Evolutionary conservation across 2,329 filamentous ascomycete genomes (phyloP).

Genomic region (Thelonectria blattea): DNA sequence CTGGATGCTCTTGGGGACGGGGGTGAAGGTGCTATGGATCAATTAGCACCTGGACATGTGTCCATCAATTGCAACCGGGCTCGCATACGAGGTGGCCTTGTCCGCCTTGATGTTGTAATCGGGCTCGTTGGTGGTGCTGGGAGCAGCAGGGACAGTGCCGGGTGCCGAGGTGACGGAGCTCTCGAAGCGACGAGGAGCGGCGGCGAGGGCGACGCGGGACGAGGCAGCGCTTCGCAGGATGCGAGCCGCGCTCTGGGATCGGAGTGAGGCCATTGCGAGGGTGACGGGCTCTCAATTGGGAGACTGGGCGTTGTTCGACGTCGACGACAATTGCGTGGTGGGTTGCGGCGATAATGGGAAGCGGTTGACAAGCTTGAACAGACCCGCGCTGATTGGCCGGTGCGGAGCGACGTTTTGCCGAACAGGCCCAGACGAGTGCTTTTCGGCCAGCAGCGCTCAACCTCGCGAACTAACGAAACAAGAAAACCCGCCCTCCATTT

Average conservation of each 20-base stretch:
- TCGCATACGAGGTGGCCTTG: conserved; percentile 82
- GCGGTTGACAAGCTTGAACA: conserved; percentile 38
- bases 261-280: conserved; percentile 69
- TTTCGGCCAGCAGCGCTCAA: conserved; percentile 48
- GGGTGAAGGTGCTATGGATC: conserved; percentile 77
- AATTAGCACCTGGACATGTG: conserved; percentile 27
- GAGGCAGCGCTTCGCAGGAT: conserved; percentile 56
- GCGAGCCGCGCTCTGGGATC: conserved; percentile 59
- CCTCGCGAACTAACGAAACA: conserved; percentile 36
- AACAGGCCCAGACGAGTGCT: conserved; percentile 50
- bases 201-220: conserved; percentile 46
- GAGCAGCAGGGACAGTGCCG: conserved; percentile 46
- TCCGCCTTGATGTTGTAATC: conserved; percentile 84
- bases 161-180: conserved; percentile 55
- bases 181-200: conserved; percentile 60
- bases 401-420: conserved; percentile 52
- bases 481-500: conserved; percentile 36
- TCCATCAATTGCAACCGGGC: conserved; percentile 1
- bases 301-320: conserved; percentile 28
- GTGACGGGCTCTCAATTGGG: conserved; percentile 36
- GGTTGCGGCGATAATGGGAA: conserved; percentile 39
- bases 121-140: conserved; percentile 67
- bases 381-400: conserved; percentile 49
- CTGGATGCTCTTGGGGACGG: conserved; percentile 86
- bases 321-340: conserved; percentile 27